Base-by-base conservation (phyloP, 2,329 filamentous ascomycete species). In the Alternaria burnsii region DNA sequence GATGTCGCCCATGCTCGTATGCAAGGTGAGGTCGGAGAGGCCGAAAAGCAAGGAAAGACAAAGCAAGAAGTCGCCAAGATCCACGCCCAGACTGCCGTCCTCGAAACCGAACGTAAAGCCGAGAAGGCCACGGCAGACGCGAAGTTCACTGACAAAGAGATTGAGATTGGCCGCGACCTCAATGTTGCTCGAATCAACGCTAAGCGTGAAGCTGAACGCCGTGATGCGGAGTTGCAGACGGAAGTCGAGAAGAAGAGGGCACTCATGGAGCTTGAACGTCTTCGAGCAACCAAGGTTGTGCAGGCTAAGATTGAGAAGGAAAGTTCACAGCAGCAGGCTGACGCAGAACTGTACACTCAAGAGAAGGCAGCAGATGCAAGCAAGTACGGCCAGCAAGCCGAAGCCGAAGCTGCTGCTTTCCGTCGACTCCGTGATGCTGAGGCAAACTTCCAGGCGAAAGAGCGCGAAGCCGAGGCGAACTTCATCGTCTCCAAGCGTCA, bases 31-130 rank as follows among this genome's bases (percentile, higher is more conserved):
- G 89, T 93, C 14, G 91, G 90, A 59, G 92, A 95, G 78, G 89
- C 92, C 24, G 85, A 93, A 76, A 90, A 91, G 71, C 87, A 89
- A 72, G 92, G 92, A 65, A 86, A 91, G 71, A 91, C 93, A 64
- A 93, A 95, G 76, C 91, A 93, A 55, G 90, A 94, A 73, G 91
- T 96, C 42, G 91, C 92, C 69, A 94, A 93, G 82, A 96, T 96
- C 80, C 88, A 94, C 77, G 92, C 92, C 66, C 89, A 92, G 70
- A 96, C 92, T 1, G 91, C 92, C 1, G 91, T 95, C 1, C 86
- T 92, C 62, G 93, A 94, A 82, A 95, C 92, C 0, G 89, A 94
- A 75, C 89, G 92, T 51, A 93, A 94, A 74, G 89, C 90, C 46
- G 91, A 95, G 80, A 92, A 92, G 63, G 91, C 91, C 3, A 80